Evolutionary conservation across 2,329 filamentous ascomycete genomes (phyloP).

Genomic region (Myriosclerotinia duriaeana): DNA sequence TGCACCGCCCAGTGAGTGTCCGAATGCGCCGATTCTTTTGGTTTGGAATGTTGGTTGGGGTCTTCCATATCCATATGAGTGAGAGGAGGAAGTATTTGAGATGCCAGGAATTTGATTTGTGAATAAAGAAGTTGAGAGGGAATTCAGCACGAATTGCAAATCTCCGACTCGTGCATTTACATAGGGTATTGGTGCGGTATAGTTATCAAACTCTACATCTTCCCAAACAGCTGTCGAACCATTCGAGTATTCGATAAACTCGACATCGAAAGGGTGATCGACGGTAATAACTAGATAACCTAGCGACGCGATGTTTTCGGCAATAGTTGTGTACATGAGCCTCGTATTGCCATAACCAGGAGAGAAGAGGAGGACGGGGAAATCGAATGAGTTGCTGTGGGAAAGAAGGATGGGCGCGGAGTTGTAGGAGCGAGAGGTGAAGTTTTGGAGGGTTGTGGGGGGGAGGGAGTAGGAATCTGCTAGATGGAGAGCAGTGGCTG

Average conservation of each 20-base stretch:
- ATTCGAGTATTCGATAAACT: slow-evolving; percentile 42
- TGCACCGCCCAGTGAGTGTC: slow-evolving; percentile 42
- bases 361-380: slow-evolving; percentile 42
- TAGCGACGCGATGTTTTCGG: slow-evolving; percentile 40
- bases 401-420: slow-evolving; percentile 7
- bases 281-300: slow-evolving; percentile 42
- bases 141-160: slow-evolving; percentile 35
- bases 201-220: slow-evolving; percentile 26
- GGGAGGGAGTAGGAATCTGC: slow-evolving; percentile 15
- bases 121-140: slow-evolving; percentile 24
- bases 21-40: slow-evolving; percentile 36
- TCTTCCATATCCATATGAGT: not conserved
- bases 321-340: slow-evolving; percentile 39
- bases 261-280: slow-evolving; percentile 43
- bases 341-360: slow-evolving; percentile 38
- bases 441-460: not conserved
- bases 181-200: slow-evolving; percentile 25
- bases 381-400: slow-evolving; percentile 5
- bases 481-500: slow-evolving; percentile 13
- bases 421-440: slow-evolving; percentile 13
- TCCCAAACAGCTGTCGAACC: slow-evolving; percentile 26
- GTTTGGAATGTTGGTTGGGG: slow-evolving; percentile 1
- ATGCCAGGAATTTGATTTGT: slow-evolving; percentile 7
- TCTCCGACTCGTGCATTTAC: slow-evolving; percentile 32
- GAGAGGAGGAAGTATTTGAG: not conserved